Base-by-base conservation (phyloP, 192 early-diverging fungal genomes). In the Funneliformis geosporum region DNA sequence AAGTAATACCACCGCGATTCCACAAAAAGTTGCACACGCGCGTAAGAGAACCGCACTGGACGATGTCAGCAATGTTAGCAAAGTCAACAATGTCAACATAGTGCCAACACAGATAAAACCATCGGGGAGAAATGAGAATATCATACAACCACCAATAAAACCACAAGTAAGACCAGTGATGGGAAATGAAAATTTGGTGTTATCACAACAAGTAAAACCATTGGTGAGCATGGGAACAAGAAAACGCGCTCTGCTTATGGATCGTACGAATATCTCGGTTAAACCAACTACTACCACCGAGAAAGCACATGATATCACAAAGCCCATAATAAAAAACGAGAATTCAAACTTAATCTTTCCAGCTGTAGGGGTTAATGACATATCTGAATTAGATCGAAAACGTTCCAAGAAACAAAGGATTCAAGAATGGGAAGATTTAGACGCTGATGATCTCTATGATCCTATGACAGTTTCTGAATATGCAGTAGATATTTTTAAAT, bases 391-490 rank as follows among this genome's bases (percentile, higher is more conserved):
- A 25, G 69, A 71, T 27, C 18, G 21, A 46, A 46, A 71, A 27
- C 73, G 61, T 21, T 23, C 82, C 8, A 81, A 81, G 43, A 75
- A 78, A 79, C 72, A 66, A n/a, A 82, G 80, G 33, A 62, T 70
- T 27, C 82, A 81, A 50, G 79, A 75, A 66, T 92, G 91, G 91
- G 91, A 91, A 16, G 94, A 96, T 78, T 83, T 96, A 38, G 95
- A 96, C 76, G 90, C 90, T 2, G 92, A 92, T 46, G 93, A 96
- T 42, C 72, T 80, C 7, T 82, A 88, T 67, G 98, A 99, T 86
- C 96, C 96, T 0, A 84, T 95, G 84, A 96, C 98, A 92, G 94
- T 97, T 0, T 85, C 96, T 12, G 98, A 98, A 83, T 99, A 99
- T 83, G 93, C 93, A 12, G 82, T 80, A 39, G 96, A 99, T n/a